Evolutionary conservation across 2,329 filamentous ascomycete species (phyloP).

Genomic region (Colletotrichum acutatum): DNA sequence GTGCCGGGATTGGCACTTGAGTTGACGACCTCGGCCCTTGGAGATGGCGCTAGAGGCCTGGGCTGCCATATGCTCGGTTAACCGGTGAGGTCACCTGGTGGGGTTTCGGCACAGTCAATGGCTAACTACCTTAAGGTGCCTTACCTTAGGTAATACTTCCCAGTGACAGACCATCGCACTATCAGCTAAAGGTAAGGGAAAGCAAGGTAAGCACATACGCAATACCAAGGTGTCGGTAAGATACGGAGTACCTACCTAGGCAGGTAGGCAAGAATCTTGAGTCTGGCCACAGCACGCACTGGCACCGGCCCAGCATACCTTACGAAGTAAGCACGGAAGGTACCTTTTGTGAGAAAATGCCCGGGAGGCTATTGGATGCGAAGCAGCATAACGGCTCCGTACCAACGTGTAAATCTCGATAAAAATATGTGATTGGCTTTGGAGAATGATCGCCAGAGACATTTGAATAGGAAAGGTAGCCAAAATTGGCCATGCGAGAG

Average conservation of each 20-base stretch:
- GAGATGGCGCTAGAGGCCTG: neutral
- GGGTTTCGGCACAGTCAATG: conserved; percentile 5
- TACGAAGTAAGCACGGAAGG: too few relatives aligned
- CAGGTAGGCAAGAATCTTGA: too few relatives aligned
- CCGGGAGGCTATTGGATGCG: neutral
- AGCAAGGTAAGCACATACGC: too few relatives aligned
- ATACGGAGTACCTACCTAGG: too few relatives aligned
- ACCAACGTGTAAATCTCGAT: too few relatives aligned
- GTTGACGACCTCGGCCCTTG: conserved; percentile 27
- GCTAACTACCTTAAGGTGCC: too few relatives aligned
- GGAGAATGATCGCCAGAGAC: neutral
- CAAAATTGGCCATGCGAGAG: neutral
- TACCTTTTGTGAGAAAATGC: too few relatives aligned
- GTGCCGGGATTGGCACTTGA: neutral
- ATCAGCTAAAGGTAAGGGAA: too few relatives aligned
- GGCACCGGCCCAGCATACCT: too few relatives aligned
- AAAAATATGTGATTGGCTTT: neutral
- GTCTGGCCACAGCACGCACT: too few relatives aligned
- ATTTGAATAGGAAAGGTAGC: neutral
- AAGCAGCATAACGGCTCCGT: neutral
- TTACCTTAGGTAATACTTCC: neutral
- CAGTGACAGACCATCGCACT: neutral
- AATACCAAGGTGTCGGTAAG: too few relatives aligned
- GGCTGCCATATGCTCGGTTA: conserved; percentile 22
- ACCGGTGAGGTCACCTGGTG: conserved; percentile 21